Conservation (phyloP, 1,284 basidiomycete genomes). For the Boletus sp. region DNA sequence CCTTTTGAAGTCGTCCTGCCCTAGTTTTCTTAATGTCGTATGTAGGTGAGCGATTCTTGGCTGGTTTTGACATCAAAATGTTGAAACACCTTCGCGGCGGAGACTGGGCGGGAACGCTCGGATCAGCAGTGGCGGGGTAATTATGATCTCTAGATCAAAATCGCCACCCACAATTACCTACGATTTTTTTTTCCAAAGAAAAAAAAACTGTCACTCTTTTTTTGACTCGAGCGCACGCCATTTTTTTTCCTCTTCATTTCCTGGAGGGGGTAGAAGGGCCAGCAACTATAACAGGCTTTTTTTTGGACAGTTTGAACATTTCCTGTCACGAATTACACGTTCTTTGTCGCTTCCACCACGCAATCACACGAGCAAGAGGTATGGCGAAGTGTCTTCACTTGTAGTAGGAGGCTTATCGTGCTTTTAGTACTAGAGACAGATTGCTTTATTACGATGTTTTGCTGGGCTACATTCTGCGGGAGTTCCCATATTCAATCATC, state of each 20-base stretch:
- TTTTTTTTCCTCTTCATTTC: neutral
- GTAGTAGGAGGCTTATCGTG: neutral
- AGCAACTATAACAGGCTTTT: neutral
- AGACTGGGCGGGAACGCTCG: neutral
- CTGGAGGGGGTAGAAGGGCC: neutral
- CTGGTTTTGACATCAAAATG: neutral
- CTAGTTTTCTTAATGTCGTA: too few species aligned
- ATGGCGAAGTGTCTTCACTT: neutral
- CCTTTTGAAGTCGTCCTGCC: neutral
- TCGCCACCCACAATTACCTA: neutral
- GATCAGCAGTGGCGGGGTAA: neutral
- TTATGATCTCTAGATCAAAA: neutral
- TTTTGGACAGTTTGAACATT: neutral
- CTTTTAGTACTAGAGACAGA: neutral
- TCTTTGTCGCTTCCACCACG: too few species aligned
- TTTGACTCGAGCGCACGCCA: neutral
- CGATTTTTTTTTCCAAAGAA: too few species aligned
- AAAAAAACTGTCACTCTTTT: neutral
- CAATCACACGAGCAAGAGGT: neutral
- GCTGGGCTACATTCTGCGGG: neutral
- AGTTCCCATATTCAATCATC: slow-evolving; percentile 6
- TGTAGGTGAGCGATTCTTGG: too few species aligned
- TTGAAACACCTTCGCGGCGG: slow-evolving; percentile 8
- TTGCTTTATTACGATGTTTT: neutral
- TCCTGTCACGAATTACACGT: too few species aligned